Base-by-base conservation (phyloP, 2,329 filamentous ascomycete species). In the Trichoderma oligosporum region DNA sequence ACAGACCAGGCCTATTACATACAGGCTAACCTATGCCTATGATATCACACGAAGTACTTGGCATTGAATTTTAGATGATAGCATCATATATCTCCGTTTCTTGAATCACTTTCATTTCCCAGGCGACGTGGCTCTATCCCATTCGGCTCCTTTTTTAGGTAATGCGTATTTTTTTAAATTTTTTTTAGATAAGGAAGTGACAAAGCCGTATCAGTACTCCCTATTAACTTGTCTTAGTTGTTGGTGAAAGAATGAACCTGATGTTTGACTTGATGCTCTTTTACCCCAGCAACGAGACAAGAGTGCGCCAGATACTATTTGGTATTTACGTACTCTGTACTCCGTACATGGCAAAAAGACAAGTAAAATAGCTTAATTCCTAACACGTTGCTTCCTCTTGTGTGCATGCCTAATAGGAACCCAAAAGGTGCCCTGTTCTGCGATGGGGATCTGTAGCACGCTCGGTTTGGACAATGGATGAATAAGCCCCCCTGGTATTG, bases 391-490 rank as follows among this genome's bases (percentile, higher is more conserved):
- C 41, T 35, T n/a, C 16, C 25, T 22, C 44, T 46, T 27, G 5
- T 53, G 25, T 33, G 38, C 38, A 31, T 24, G 27, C 44, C 44
- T 16, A 22, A 46, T 18, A 31, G 18, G 27, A 46, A 33, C 44
- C 44, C 44, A 22, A 46, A 24, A 31, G 27, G 27, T 22, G 44
- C 24, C 27, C 16, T 33, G 44, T 33, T 29, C 27, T 20, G 27
- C 6, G 39, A 31, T 45, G 24, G 44, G 31, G 27, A 31, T 36
- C 29, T 45, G 31, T 54, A 54, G 27, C 20, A 29, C 41, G 18
- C 51, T 55, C 51, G 39, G 46, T 55, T 55, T 45, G 51, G 41
- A n/a, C 29, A 55, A 55, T 35, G 45, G 51, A 55, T 31, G 27
- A 11, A 31, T 31, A 6, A 11, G 27, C 27, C 27, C 27, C n/a